phyloP scores from a whole-genome alignment of 305 asterid species.

The Euphrasia arctica region DNA sequence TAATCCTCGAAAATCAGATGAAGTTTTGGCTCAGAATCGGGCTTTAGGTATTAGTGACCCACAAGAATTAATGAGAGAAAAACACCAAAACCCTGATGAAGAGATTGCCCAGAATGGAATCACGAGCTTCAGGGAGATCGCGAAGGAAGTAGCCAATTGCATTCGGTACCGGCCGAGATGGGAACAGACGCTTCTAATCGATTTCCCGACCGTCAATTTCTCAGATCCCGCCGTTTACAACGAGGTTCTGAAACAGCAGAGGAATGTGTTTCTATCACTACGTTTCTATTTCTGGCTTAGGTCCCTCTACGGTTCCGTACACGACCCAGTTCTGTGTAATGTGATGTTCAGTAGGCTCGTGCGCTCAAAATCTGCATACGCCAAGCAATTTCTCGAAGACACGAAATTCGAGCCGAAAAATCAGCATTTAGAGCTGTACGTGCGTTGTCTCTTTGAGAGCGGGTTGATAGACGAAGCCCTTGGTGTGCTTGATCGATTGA shows the following conservation, averaged over 20 bases:
- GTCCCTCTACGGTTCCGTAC: constrained; percentile 35
- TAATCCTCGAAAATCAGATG: constrained; percentile 28
- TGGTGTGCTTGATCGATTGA: constrained; percentile 38
- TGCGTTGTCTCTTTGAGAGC: constrained; percentile 43
- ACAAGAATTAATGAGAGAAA: constrained; percentile 11
- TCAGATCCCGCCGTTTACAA: constrained; percentile 45
- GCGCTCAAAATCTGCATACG: constrained; percentile 46
- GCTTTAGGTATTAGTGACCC: constrained; percentile 14
- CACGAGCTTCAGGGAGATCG: constrained; percentile 34
- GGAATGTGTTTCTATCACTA: constrained; percentile 37
- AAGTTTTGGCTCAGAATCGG: constrained; percentile 29
- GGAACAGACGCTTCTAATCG: constrained; percentile 50
- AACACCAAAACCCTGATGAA: background rate
- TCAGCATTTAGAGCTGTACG: constrained; percentile 42
- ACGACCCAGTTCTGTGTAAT: constrained; percentile 34
- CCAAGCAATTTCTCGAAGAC: constrained; percentile 36
- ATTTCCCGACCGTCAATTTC: constrained; percentile 53
- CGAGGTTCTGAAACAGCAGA: constrained; percentile 52
- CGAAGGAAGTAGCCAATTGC: constrained; percentile 44
- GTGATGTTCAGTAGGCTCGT: constrained; percentile 48
- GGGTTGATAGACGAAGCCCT: constrained; percentile 55
- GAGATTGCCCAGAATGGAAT: constrained; percentile 27
- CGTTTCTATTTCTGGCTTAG: constrained; percentile 58
- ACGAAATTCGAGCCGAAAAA: constrained; percentile 50
- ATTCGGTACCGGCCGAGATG: constrained; percentile 56